A percentile compares a stretch with the other conserved stretches of the same genome.
These are phyloP conservation scores for Cyberlindnera subsufficiens DNA, from an alignment of 805 yeast genomes.

Conservation along the genomic window DNA sequence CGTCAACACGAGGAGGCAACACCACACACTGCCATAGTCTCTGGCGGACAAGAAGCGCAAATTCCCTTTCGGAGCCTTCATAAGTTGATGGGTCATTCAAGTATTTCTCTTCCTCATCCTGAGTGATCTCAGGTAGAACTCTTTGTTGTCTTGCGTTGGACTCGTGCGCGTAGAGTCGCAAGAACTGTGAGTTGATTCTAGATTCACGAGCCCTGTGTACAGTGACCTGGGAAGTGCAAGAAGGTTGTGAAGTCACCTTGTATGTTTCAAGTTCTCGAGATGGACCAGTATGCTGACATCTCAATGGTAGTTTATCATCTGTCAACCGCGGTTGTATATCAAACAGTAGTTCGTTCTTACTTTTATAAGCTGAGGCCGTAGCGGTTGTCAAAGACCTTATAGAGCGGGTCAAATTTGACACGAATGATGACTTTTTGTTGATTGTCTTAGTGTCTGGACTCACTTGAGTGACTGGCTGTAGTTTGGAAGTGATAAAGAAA, in stretches of 20 bases:
- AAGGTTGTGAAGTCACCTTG: slow-evolving; percentile 17
- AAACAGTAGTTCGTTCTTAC: slow-evolving; percentile 18
- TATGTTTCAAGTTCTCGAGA: slow-evolving; percentile 23
- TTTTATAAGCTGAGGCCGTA: slow-evolving; percentile 5
- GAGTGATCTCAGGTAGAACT: slow-evolving; percentile 26
- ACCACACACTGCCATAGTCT: slow-evolving; percentile 50
- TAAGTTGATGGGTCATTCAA: slow-evolving; percentile 4
- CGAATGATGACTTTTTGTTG: slow-evolving; percentile 14
- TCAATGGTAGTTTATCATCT: slow-evolving; percentile 20
- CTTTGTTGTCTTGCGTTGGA: slow-evolving; percentile 33
- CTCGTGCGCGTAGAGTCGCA: slow-evolving; percentile 46
- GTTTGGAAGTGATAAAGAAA: slow-evolving; percentile 8
- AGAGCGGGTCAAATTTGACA: slow-evolving; percentile 20
- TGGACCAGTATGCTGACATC: neutral
- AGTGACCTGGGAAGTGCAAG: slow-evolving; percentile 6
- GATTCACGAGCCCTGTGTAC: slow-evolving; percentile 34
- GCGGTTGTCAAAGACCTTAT: slow-evolving; percentile 13
- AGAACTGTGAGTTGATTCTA: slow-evolving; percentile 43
- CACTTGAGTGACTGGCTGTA: slow-evolving; percentile 2
- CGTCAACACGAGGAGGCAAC: slow-evolving; percentile 45
- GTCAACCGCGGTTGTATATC: slow-evolving; percentile 23
- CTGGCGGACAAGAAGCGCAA: slow-evolving; percentile 40
- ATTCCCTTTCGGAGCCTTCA: slow-evolving; percentile 24
- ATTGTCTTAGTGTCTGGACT: neutral
- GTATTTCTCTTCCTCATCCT: slow-evolving; percentile 26